Evolutionary conservation across 2,329 filamentous ascomycete genomes (phyloP), one percentile per base, ranked within the genome.

Genomic region (Apiospora hydei): DNA sequence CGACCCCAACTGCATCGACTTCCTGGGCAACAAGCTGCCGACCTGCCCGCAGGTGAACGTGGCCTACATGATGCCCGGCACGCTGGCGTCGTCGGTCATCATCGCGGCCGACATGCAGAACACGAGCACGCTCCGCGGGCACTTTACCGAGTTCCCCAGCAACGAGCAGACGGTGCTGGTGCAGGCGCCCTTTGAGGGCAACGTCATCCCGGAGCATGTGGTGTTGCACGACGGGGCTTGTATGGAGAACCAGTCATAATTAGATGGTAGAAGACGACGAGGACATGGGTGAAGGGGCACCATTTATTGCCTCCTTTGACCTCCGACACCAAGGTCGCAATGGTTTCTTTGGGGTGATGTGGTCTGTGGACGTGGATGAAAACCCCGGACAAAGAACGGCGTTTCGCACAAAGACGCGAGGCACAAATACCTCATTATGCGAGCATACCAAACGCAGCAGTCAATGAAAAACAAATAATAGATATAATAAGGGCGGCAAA

Each of bases 61-160:
- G 18, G 78, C 78, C 0, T 81, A 82, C 66, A 73, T 78, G 44
- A 75, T 79, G 77, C 80, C 80, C 0, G 80, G 80, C 0, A 79
- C 80, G 16, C 26, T 78, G 21, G 71, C 73, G 6, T 81, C 80
- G 16, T 81, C 80, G 14, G 66, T 81, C 7, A 66, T 82, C 6
- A 79, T 82, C 34, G 80, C 79, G 1, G 78, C 77, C 4, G 80
- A 82, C 71, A 41, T 78, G 67, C 75, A 74, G 57, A 72, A 75
- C 18, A 72, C 69, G 11, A 82, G 80, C 71, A 75, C 72, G 18
- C 68, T 78, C 11, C 74, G 74, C 10, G 80, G 80, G 0, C 80
- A 82, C 64, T 79, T 74, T 53, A 81, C 80, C 61, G 80, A 82
- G 73, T 82, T 82, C 67, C 80, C 80, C 26, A 78, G 79, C 69